A percentile compares a stretch with the other conserved stretches of the same genome.
These are phyloP conservation scores for Phyllosticta capitalensis DNA, from an alignment of 2,329 filamentous ascomycete species.

Conservation along the genomic window DNA sequence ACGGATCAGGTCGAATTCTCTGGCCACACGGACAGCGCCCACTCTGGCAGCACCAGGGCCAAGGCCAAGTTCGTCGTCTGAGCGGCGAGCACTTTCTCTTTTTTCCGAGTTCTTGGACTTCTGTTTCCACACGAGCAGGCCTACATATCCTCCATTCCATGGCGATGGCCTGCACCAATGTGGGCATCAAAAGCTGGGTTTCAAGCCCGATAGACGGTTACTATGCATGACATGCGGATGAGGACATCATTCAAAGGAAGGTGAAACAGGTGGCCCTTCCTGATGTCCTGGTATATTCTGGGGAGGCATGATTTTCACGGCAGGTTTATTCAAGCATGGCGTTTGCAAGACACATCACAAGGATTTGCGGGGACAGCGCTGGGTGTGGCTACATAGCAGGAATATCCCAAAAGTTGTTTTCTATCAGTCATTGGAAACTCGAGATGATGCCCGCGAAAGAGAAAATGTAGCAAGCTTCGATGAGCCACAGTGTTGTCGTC, in stretches of 20 bases:
- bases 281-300: constrained; percentile 5
- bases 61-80: constrained; percentile 90
- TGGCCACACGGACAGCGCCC: constrained; percentile 88
- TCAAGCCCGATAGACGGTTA: constrained; percentile 4
- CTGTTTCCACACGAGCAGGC: background rate
- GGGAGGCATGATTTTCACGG: constrained; percentile 10
- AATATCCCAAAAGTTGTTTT: constrained; percentile 4
- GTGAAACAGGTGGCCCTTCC: constrained; percentile 14
- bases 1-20: constrained; percentile 85
- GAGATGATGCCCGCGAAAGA: no score
- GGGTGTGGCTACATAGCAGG: constrained; percentile 7
- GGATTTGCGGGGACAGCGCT: constrained; percentile 5
- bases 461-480: background rate
- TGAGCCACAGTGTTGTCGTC: background rate
- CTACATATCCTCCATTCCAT: background rate
- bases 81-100: constrained; percentile 5
- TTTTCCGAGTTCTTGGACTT: background rate
- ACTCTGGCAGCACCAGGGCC: constrained; percentile 85
- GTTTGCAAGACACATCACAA: constrained; percentile 10
- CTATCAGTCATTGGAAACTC: no score
- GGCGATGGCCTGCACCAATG: background rate
- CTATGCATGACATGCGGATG: constrained; percentile 1
- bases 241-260: constrained; percentile 9
- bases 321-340: constrained; percentile 9
- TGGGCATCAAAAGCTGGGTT: constrained; percentile 3